Evolutionary conservation across 164 flowering plant species (phyloP), one percentile per base, ranked within the genome.

Genomic region (Nymphaea colorata): DNA sequence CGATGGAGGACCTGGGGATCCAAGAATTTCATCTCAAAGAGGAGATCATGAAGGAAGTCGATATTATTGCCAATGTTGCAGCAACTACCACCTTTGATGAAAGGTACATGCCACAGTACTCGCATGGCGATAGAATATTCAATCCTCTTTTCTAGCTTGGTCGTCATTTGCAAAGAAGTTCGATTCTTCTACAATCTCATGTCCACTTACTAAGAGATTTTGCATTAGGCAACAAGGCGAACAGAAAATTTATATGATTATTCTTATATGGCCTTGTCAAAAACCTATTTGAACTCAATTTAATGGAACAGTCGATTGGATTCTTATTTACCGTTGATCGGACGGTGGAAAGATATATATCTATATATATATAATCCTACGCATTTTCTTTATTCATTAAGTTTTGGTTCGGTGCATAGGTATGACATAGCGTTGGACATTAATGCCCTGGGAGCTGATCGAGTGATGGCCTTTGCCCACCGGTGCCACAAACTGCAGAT

Each of bases 381-480:
- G 1, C 36, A 25, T 25, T 25, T 61, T 61, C 15, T 25, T 25
- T 25, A 25, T 25, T 0, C 36, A 25, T 25, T 25, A 25, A 25
- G 36, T 25, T 47, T 47, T 47, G 11, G 55, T 14, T 14, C 45
- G 65, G n/a, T n/a, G n/a, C n/a, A n/a, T 17, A 85, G 90, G 66
- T 87, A 87, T 68, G 89, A 89, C 75, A 80, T 80, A 14, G 74
- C 91, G 25, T 63, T 89, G 25, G 82, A 72, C 3, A 73, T 78
- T 70, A 89, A 89, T 61, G 75, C 88, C 4, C 2, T 76, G 59
- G 95, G 91, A 61, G 81, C 87, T 6, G 72, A 62, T 62, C 73
- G 82, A 68, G 81, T 85, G n/a, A 42, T 85, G 63, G 75, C 76
- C 68, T 83, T 88, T 65, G 81, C 90, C 12, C 83, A 85, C 76